These are phyloP conservation scores for Xylariaceae sp. DNA, from an alignment of 2,329 filamentous ascomycete genomes.

Conservation along the genomic window DNA sequence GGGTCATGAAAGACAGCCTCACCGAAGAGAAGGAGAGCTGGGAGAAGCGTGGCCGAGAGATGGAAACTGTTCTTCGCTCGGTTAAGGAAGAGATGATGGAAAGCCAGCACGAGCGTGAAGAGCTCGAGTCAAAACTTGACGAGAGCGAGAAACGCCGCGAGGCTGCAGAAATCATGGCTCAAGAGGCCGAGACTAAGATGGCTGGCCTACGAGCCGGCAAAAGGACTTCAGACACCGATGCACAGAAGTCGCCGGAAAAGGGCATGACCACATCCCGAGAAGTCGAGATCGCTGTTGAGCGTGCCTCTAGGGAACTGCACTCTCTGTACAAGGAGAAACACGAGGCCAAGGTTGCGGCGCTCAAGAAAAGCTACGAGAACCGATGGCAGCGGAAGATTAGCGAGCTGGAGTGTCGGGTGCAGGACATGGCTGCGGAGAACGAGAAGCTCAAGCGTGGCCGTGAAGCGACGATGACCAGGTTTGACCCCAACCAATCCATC, in stretches of 20 bases:
- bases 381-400: conserved; percentile 85
- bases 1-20: conserved; percentile 64
- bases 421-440: conserved; percentile 67
- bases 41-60: conserved; percentile 80
- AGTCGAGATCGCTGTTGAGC: conserved; percentile 81
- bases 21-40: conserved; percentile 74
- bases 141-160: conserved; percentile 72
- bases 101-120: conserved; percentile 75
- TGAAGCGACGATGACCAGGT: conserved; percentile 61
- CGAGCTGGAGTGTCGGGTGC: conserved; percentile 70
- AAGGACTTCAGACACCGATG: conserved; percentile 34
- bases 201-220: conserved; percentile 67
- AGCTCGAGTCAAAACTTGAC: conserved; percentile 69
- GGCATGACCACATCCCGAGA: conserved; percentile 46
- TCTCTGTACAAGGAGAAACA: conserved; percentile 95
- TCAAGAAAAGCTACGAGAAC: conserved; percentile 80
- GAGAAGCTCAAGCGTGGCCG: conserved; percentile 60
- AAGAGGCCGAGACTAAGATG: conserved; percentile 72
- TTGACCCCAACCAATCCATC: conserved; percentile 42
- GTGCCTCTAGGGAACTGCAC: conserved; percentile 91
- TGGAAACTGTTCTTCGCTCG: conserved; percentile 74
- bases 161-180: conserved; percentile 69
- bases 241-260: conserved; percentile 34
- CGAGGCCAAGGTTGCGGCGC: conserved; percentile 87
- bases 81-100: conserved; percentile 78